Evolutionary conservation across 2,329 filamentous ascomycete species (phyloP).

Genomic region (Colletotrichum chlorophyti): DNA sequence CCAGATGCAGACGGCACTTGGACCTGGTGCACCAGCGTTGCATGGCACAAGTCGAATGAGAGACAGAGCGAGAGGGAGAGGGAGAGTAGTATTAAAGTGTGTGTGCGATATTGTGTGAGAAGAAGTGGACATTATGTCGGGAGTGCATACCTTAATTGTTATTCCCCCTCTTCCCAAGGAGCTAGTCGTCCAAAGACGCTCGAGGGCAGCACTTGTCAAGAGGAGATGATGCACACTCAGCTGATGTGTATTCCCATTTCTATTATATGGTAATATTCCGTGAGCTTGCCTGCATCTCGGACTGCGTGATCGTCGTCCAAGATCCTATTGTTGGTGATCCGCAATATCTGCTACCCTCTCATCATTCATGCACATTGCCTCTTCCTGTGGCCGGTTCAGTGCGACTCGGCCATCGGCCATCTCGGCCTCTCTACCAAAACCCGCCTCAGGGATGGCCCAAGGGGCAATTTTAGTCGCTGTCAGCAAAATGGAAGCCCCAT

Average conservation of each 20-base stretch:
- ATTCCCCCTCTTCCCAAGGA: too few relatives aligned
- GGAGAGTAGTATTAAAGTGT: background rate
- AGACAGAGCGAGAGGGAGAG: background rate
- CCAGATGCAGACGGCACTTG: background rate
- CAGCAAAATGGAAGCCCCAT: background rate
- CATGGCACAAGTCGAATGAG: background rate
- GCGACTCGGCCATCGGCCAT: slow-evolving; percentile 26
- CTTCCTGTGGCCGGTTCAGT: slow-evolving; percentile 10
- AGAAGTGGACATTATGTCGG: too few relatives aligned
- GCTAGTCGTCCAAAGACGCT: background rate
- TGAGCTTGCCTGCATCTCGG: slow-evolving; percentile 1
- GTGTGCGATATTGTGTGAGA: too few relatives aligned
- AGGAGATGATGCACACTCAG: slow-evolving; percentile 2
- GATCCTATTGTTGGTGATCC: background rate
- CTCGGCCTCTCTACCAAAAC: slow-evolving; percentile 20
- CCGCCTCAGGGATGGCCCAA: slow-evolving; percentile 26
- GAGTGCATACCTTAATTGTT: too few relatives aligned
- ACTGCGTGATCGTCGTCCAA: slow-evolving; percentile 17
- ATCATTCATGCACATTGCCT: slow-evolving; percentile 25
- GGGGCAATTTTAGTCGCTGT: slow-evolving; percentile 30
- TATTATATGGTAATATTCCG: background rate
- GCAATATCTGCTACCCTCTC: background rate
- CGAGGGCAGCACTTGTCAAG: background rate
- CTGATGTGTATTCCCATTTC: background rate
- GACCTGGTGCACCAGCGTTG: background rate